Evolutionary conservation across 371 early-diverging fungal genomes (phyloP), one percentile per base, ranked within the genome.

Genomic region (Apophysomyces elegans): DNA sequence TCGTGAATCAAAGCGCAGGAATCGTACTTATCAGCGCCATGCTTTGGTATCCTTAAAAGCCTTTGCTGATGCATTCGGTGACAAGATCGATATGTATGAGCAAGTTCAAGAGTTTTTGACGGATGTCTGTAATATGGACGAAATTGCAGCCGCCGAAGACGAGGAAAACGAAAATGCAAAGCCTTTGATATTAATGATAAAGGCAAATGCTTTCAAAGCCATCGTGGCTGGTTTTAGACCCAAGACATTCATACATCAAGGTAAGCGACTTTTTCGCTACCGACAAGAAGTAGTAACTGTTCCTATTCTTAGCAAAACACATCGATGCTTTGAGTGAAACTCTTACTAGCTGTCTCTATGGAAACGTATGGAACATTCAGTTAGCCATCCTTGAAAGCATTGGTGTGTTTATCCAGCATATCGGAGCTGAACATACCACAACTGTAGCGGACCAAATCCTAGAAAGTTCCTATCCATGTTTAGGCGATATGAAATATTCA

Each of bases 361-460:
- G 84, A 4, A 86, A 87, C 37, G 83, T 91, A 6, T 93, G 93
- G 95, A 94, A 92, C 66, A 87, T 93, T 1, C 83, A 87, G 14
- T 56, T 86, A 9, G 84, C 88, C 7, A 80, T 89, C 13, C 63
- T 93, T 41, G 88, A 89, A 14, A 79, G 88, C 11, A 58, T 90
- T 1, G 74, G 84, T 8, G 73, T 68, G 14, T 80, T 90, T 59
- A 63, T 91, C 7, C 63, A 68, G 9, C 72, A 74, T 35, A 16
- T 62, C 13, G 37, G 13, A 11, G 1, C 66, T 44, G 56, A 54
- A 4, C 59, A 71, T 39, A 66, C 72, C 14, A 21, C 21, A 21
- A 9, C 18, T 50, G 21, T 50, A 21, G 11, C 54, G 16, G 54
- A 50, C 54, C 18, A 50, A 21, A 50, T 50, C 4, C 21, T 50